Base-by-base conservation (phyloP, 2,329 filamentous ascomycete species). In the Pestalotiopsis sp. region DNA sequence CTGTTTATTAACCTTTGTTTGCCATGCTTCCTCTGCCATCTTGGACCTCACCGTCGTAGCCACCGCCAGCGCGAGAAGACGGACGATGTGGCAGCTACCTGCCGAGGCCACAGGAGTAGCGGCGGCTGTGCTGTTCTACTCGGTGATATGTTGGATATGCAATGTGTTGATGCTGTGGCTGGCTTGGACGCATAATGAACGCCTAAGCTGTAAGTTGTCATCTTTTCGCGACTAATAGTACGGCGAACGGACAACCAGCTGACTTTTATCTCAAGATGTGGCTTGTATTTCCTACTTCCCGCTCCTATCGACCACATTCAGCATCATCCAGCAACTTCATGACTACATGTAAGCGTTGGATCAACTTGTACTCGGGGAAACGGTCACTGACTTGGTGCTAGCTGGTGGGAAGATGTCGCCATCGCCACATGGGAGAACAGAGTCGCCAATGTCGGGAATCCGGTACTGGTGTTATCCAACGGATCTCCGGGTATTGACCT, bases 221-320 rank as follows among this genome's bases (percentile, higher is more conserved):
- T 39, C 1, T 36, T 14, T 25, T 7, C 27, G n/a, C 7, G 31
- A 36, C 31, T 36, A 20, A 52, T 17, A 3, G 4, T 9, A 12
- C 7, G 17, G 5, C 2, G 39, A 17, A 41, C 3, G 6, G 17
- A 13, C 20, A 7, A 58, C 31, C 31, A 39, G 59, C 38, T 20
- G 20, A n/a, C 41, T 13, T 63, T 62, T 14, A n/a, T 14, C 11
- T 7, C n/a, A 36, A 73, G 71, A 71, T 63, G 71, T 73, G 13
- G 72, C 71, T 11, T 69, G 66, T 36, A 71, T 73, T 17, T 70
- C 69, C 4, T 73, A 72, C 45, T 69, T 72, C n/a, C 69, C 70
- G 9, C 58, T 72, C 2, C 25, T 73, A 20, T 69, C 70, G 7
- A 72, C 70, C 3, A 70, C 70, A 14, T 66, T 68, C 31, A 71